Base-by-base conservation (phyloP, 2,329 filamentous ascomycete species). In the Fusarium sp. region DNA sequence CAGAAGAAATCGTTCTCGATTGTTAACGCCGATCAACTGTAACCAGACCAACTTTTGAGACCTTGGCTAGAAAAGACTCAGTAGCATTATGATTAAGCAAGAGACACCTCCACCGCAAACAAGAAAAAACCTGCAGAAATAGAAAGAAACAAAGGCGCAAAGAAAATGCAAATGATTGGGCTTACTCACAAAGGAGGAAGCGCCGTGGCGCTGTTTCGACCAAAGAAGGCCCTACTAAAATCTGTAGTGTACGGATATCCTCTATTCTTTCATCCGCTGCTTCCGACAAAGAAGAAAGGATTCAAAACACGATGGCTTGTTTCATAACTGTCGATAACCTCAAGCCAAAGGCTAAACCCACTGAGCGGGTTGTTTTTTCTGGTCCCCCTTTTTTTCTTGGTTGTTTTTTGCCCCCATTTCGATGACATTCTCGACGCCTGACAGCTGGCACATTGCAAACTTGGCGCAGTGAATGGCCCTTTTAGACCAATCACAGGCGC, bases 131-230 rank as follows among this genome's bases (percentile, higher is more conserved):
- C 2, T n/a, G 34, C 34, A 38, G 18, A 38, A 12, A 38, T 38
- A 22, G 25, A 24, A 15, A 49, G 57, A 63, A 54, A 63, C 62
- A 58, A 25, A 51, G 27, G 24, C 38, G 47, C 32, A 46, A 52
- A 24, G 18, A 52, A 20, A 42, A 27, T 27, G 30, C 57, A 30
- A 22, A 2, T 66, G 63, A 63, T 57, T 67, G 63, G 56, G 38
- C n/a, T 67, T n/a, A 12, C 42, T 45, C 12, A 15, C 34, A 34
- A 27, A 45, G 42, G 46, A 66, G 63, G 64, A 68, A 64, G 58
- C 65, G 65, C 65, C 46, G 65, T 68, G 65, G 65, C 65, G 65
- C 59, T 68, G 52, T 68, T 68, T 64, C 63, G 30, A 43, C 49
- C 24, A 29, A 22, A 53, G 18, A 43, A 43, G n/a, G 9, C 14